Percentiles rank a stretch among this genome's conserved stretches.
Evolutionary conservation across 441 rosid species (phyloP).

Genomic region (Pelargonium myrrhifolium): DNA sequence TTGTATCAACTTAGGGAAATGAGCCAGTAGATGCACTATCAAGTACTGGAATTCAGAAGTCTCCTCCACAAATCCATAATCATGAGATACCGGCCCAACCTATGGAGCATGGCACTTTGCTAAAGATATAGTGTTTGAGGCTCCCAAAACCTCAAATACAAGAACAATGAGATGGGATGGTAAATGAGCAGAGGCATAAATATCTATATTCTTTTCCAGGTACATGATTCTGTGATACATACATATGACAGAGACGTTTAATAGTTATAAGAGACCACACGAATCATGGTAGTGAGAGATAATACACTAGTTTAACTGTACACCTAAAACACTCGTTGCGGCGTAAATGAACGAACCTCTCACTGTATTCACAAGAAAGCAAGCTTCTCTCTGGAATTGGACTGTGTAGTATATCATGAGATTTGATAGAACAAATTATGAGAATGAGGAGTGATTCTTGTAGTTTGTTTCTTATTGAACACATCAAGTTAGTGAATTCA

Average conservation of each 20-base stretch:
- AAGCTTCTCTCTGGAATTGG: neutral
- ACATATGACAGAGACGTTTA: neutral
- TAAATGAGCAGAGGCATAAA: neutral
- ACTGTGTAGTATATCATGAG: no score
- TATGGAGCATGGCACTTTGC: no score
- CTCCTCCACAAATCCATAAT: neutral
- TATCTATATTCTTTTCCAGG: neutral
- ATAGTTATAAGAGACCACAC: neutral
- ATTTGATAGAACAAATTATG: no score
- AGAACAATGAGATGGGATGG: neutral
- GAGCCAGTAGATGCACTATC: neutral
- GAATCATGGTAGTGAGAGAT: neutral
- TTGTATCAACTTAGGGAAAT: neutral
- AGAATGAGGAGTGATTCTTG: no score
- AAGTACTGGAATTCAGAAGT: neutral
- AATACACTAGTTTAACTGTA: neutral
- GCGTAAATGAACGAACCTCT: neutral
- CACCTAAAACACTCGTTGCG: no score
- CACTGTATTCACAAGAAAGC: neutral
- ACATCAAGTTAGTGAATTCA: no score
- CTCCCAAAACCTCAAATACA: neutral
- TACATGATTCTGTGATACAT: no score
- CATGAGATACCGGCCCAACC: neutral
- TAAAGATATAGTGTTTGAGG: no score
- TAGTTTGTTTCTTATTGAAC: no score